Evolutionary conservation across 148 eudicot species (phyloP).

Genomic region (Rheum nobile): DNA sequence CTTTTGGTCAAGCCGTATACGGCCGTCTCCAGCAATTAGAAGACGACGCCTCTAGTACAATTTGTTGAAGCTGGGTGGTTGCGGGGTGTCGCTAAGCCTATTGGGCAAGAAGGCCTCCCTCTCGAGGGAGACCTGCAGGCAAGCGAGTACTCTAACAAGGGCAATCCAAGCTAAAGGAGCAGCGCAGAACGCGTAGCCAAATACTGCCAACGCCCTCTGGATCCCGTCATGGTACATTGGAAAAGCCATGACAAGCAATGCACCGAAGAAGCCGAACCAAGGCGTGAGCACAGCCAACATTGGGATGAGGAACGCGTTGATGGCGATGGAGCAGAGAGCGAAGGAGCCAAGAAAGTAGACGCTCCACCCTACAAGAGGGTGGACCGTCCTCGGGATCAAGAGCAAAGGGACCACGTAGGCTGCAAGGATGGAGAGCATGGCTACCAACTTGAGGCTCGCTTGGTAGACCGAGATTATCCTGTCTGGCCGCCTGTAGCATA

Average conservation of each 20-base stretch:
- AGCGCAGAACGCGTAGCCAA: conserved; percentile 56
- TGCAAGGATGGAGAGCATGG: conserved; percentile 43
- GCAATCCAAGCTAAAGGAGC: conserved; percentile 50
- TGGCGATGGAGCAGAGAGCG: conserved; percentile 43
- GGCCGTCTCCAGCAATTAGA: too few species aligned
- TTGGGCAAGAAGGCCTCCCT: conserved; percentile 74
- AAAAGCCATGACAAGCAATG: conserved; percentile 51
- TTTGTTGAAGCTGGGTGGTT: conserved; percentile 49
- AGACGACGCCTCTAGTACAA: conserved; percentile 23
- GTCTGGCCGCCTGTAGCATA: conserved; percentile 54
- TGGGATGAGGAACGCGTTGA: too few species aligned
- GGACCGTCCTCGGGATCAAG: conserved; percentile 63
- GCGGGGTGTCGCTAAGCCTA: conserved; percentile 36
- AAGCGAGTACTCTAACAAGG: conserved; percentile 28
- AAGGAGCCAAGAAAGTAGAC: conserved; percentile 63
- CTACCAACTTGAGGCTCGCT: conserved; percentile 41
- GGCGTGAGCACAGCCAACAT: too few species aligned
- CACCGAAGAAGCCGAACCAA: conserved; percentile 54
- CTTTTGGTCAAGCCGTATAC: too few species aligned
- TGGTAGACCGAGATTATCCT: conserved; percentile 41
- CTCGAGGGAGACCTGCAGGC: conserved; percentile 55
- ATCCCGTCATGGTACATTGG: conserved; percentile 70
- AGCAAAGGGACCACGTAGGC: conserved; percentile 63
- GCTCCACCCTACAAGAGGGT: conserved; percentile 74
- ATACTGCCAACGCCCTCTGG: conserved; percentile 49